Conservation (phyloP, 148 eudicot species). For the Diospyros kaki region DNA sequence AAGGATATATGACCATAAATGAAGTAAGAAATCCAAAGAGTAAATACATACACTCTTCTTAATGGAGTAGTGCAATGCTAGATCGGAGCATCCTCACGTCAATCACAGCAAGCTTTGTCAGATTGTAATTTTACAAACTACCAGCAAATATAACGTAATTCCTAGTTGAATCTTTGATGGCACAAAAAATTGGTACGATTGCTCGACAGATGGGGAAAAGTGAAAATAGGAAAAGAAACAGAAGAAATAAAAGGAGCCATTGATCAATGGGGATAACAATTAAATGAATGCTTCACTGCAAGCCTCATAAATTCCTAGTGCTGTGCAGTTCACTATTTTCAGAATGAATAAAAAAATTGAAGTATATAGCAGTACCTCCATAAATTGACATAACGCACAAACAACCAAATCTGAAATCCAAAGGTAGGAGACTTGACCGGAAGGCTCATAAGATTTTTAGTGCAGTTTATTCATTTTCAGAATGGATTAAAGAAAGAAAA, state of each 20-base stretch:
- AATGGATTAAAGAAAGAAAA: not conserved
- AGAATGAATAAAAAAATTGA: no score
- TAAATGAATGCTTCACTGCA: constrained; percentile 16
- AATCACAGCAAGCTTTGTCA: constrained; percentile 50
- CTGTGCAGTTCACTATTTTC: not conserved
- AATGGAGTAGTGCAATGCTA: constrained; percentile 24
- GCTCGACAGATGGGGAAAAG: constrained; percentile 51
- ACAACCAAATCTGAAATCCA: constrained; percentile 11
- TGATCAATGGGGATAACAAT: constrained; percentile 27
- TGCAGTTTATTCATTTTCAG: not conserved
- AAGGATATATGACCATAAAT: constrained; percentile 26
- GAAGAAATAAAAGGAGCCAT: constrained; percentile 23
- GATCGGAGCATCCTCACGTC: constrained; percentile 49
- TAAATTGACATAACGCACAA: no score
- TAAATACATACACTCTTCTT: constrained; percentile 58
- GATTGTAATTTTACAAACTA: constrained; percentile 39
- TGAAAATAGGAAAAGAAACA: constrained; percentile 14
- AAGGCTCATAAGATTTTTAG: constrained; percentile 15
- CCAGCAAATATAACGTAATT: constrained; percentile 24
- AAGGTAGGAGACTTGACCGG: constrained; percentile 9
- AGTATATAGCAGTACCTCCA: no score
- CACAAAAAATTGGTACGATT: constrained; percentile 65
- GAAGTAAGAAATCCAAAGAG: constrained; percentile 27
- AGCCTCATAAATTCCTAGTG: constrained; percentile 15
- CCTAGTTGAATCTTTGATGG: constrained; percentile 84